These are phyloP conservation scores for Fusarium citri DNA, from an alignment of 2,329 filamentous ascomycete species.

Conservation along the genomic window DNA sequence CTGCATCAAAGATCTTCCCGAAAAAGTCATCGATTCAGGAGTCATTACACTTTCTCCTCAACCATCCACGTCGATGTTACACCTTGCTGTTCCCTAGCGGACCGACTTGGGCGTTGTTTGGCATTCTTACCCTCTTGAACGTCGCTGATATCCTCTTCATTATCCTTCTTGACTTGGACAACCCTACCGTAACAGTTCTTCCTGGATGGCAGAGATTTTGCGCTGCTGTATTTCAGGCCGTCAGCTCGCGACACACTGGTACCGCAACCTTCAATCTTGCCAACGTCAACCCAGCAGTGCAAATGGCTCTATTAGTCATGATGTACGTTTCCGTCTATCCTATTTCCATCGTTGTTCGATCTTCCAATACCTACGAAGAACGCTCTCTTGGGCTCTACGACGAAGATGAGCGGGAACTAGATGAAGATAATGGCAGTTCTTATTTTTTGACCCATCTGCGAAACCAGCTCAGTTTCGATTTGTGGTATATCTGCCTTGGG, in stretches of 20 bases:
- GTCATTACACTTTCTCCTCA: constrained; percentile 66
- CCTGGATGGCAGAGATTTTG: constrained; percentile 61
- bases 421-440: constrained; percentile 45
- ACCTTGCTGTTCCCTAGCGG: constrained; percentile 70
- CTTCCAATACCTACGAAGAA: constrained; percentile 72
- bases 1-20: constrained; percentile 60
- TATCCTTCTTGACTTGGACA: constrained; percentile 62
- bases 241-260: constrained; percentile 60
- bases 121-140: constrained; percentile 64
- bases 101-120: constrained; percentile 69
- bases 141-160: constrained; percentile 67
- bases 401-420: constrained; percentile 37
- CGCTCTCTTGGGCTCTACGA: constrained; percentile 69
- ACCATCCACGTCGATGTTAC: constrained; percentile 72
- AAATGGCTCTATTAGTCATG: constrained; percentile 71
- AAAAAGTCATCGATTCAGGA: constrained; percentile 54
- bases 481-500: constrained; percentile 57
- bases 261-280: constrained; percentile 63
- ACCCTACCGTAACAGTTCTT: constrained; percentile 60
- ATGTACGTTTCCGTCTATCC: constrained; percentile 74
- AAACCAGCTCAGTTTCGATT: constrained; percentile 55
- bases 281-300: constrained; percentile 64
- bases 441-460: constrained; percentile 52
- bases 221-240: constrained; percentile 69
- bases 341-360: constrained; percentile 70